Conservation (phyloP, 345 rosid species). For the Aquilaria sinensis region DNA sequence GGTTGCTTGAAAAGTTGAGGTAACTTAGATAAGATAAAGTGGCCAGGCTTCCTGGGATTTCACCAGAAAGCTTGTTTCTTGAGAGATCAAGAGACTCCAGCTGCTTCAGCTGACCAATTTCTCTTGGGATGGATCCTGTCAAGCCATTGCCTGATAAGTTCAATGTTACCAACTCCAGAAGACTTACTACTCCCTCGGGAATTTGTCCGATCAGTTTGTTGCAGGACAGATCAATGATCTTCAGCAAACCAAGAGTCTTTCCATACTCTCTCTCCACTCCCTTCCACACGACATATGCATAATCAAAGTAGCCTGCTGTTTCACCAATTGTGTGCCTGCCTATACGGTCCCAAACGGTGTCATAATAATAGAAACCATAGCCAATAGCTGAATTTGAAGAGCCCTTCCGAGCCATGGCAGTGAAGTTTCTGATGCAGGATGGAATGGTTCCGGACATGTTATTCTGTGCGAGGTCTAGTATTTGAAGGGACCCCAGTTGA, state of each 20-base stretch:
- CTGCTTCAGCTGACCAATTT: slow-evolving; percentile 8
- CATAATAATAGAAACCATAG: no score
- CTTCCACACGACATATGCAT: no score
- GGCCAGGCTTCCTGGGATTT: slow-evolving; percentile 19
- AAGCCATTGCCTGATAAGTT: slow-evolving; percentile 13
- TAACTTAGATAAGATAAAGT: slow-evolving; percentile 11
- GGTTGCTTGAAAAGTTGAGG: slow-evolving; percentile 19
- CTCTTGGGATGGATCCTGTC: slow-evolving; percentile 8
- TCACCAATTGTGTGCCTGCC: no score
- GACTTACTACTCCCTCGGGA: slow-evolving; percentile 9
- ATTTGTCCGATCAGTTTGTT: slow-evolving; percentile 14
- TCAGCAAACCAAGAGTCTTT: slow-evolving; percentile 1
- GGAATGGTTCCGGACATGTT: slow-evolving; percentile 14
- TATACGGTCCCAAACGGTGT: no score
- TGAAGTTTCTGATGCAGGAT: slow-evolving; percentile 12
- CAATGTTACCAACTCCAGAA: slow-evolving; percentile 7
- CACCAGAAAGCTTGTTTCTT: slow-evolving; percentile 13
- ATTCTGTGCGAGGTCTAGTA: slow-evolving; percentile 17
- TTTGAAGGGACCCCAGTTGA: slow-evolving; percentile 8
- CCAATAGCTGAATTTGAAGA: no score
- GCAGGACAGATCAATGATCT: slow-evolving; percentile 7
- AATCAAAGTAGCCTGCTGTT: no score
- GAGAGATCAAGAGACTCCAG: slow-evolving; percentile 18
- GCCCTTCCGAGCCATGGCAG: slow-evolving; percentile 12
- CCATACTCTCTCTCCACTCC: background rate